Evolutionary conservation across 2,329 filamentous ascomycete genomes (phyloP).

Genomic region (Coniosporium tulheliwenetii): DNA sequence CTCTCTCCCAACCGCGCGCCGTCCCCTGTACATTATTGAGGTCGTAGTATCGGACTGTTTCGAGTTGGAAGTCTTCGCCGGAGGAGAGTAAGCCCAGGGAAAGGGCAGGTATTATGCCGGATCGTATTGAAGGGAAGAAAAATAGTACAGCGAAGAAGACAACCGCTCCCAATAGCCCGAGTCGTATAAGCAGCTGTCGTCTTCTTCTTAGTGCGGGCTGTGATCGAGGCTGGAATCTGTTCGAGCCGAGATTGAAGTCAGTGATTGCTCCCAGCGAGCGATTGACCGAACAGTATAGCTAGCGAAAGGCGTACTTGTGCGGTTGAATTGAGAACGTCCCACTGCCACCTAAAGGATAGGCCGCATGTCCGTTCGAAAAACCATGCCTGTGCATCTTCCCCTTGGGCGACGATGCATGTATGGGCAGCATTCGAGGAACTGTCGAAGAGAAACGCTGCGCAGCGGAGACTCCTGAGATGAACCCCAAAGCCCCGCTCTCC

Average conservation of each 20-base stretch:
- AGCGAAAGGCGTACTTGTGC: constrained; percentile 50
- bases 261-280: constrained; percentile 5
- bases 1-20: constrained; percentile 85
- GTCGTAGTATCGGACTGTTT: constrained; percentile 96
- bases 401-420: constrained; percentile 36
- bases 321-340: constrained; percentile 73
- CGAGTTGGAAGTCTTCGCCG: constrained; percentile 59
- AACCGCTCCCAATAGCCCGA: constrained; percentile 41
- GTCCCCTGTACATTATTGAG: constrained; percentile 82
- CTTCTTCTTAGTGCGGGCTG: constrained; percentile 59
- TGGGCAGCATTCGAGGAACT: constrained; percentile 39
- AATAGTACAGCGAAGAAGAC: constrained; percentile 49
- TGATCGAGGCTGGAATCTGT: constrained; percentile 72
- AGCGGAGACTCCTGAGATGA: too few relatives aligned
- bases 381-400: constrained; percentile 79
- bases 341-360: constrained; percentile 53
- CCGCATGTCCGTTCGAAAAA: constrained; percentile 59
- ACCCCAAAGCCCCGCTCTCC: too few relatives aligned
- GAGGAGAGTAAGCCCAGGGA: constrained; percentile 57
- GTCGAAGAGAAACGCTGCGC: too few relatives aligned
- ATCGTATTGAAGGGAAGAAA: constrained; percentile 60
- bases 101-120: constrained; percentile 42
- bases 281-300: too few relatives aligned
- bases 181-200: constrained; percentile 54
- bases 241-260: constrained; percentile 1